Conservation (phyloP, 2,329 filamentous ascomycete species). For the Talaromyces atroroseus region DNA sequence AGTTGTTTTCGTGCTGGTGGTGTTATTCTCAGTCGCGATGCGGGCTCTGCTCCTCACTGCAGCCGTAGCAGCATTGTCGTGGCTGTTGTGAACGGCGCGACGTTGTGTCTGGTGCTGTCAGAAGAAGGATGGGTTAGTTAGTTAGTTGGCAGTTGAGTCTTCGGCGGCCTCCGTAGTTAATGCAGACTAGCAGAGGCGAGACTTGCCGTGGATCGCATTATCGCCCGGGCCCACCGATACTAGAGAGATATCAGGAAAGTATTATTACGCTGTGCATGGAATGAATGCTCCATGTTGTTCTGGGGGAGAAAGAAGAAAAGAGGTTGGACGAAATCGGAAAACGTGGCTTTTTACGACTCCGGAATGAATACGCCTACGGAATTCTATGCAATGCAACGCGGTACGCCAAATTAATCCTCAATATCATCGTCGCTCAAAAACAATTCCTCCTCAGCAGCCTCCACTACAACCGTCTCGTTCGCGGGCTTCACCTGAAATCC, state of each 20-base stretch:
- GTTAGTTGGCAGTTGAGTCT: too few species aligned
- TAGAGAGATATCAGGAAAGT: too few species aligned
- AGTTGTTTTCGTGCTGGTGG: background rate
- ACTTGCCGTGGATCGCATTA: slow-evolving; percentile 3
- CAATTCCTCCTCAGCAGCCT: slow-evolving; percentile 57
- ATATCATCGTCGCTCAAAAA: slow-evolving; percentile 81
- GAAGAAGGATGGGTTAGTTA: background rate
- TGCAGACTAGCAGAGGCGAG: background rate
- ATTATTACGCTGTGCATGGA: too few species aligned
- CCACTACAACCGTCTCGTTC: slow-evolving; percentile 19
- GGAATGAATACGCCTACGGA: too few species aligned
- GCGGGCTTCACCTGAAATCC: slow-evolving; percentile 6
- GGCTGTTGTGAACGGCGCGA: background rate
- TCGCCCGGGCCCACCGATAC: background rate
- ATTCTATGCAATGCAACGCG: too few species aligned
- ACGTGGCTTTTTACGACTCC: too few species aligned
- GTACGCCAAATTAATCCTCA: slow-evolving; percentile 60
- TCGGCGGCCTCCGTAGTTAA: too few species aligned
- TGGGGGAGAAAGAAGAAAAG: too few species aligned
- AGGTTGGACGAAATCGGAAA: too few species aligned
- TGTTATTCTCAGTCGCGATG: background rate
- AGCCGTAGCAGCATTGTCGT: background rate
- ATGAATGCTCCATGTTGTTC: too few species aligned
- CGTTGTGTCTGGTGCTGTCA: background rate
- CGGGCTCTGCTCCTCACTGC: background rate